Evolutionary conservation across 192 early-diverging fungal genomes (phyloP), one percentile per base, ranked within the genome.

Genomic region (Gryganskiella cystojenkinii): DNA sequence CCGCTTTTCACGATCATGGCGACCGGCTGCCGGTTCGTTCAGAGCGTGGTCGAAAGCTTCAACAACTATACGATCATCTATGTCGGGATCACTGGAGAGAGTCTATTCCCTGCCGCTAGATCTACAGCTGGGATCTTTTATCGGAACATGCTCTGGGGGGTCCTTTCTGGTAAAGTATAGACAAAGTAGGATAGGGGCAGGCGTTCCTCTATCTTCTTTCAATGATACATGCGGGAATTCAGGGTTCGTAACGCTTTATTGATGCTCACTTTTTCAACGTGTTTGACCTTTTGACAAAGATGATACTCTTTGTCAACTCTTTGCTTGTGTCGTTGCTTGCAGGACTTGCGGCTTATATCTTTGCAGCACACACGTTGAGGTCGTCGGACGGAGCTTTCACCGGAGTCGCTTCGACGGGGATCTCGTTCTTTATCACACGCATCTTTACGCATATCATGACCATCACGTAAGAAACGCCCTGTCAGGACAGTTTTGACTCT

Each of bases 21-120:
- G 0, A 63, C 65, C 15, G 49, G 65, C 27, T 66, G 83, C 28
- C 46, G 45, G 7, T 63, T 73, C 25, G 37, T 88, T 30, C 85
- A 87, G 25, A 68, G 71, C 2, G 53, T 87, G 6, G 67, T 85
- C 3, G 85, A 82, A 15, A 76, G 81, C 4, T 71, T 90, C 33
- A 89, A 90, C 66, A 82, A 87, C 50, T 92, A 93, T 72, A 88
- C 89, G 14, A 80, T 95, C 27, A 85, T 93, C 33, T 85, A 89
- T 61, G 83, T 84, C 28, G 91, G 91, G 0, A 87, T 95, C 51
- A 90, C 90, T 28, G 90, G 92, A 27, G 83, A 89, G 51, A 83
- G 82, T 22, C 84, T 93, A 35, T 83, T 79, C 43, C 53, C 71
- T 17, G 85, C 92, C 2, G 86, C 87, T 22, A 66, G 79, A 27